Conservation (phyloP, 768 basidiomycete species). For the Podaxis mareebaensis region DNA sequence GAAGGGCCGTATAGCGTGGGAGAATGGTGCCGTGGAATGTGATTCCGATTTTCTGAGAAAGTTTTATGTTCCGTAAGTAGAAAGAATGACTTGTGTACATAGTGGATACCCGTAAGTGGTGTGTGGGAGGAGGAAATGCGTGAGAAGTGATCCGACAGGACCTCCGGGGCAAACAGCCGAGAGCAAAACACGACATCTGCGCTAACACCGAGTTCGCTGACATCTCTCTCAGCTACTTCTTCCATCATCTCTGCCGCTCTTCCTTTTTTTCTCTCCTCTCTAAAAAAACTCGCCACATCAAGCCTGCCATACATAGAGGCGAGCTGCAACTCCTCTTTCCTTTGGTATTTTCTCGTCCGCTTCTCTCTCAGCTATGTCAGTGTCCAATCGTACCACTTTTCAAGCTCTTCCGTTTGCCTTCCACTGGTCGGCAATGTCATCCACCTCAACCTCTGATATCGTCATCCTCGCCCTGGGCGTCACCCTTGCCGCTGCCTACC, state of each 20-base stretch:
- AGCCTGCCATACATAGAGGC: constrained; percentile 21
- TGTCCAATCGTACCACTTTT: constrained; percentile 38
- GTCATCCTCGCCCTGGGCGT: constrained; percentile 73
- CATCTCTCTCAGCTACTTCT: constrained; percentile 20
- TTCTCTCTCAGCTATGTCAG: constrained; percentile 29
- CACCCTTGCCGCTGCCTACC: constrained; percentile 73
- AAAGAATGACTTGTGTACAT: neutral
- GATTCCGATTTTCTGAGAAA: too few relatives aligned
- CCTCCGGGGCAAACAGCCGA: constrained; percentile 11
- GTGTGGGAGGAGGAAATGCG: neutral
- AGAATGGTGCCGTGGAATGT: too few relatives aligned
- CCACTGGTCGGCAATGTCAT: constrained; percentile 48
- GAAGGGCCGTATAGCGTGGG: too few relatives aligned
- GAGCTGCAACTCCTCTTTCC: constrained; percentile 18
- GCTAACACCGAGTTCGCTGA: constrained; percentile 16
- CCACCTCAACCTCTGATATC: constrained; percentile 69
- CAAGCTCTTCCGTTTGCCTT: constrained; percentile 38
- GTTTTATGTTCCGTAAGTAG: too few relatives aligned
- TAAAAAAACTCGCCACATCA: constrained; percentile 17
- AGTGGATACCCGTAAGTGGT: neutral
- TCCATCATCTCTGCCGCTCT: constrained; percentile 20
- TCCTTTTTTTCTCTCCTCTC: constrained; percentile 20
- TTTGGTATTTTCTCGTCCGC: constrained; percentile 27
- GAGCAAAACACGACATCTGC: constrained; percentile 13
- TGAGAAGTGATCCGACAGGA: constrained; percentile 20